Percentiles rank a stretch among this genome's conserved stretches.
Conservation (phyloP, 2,329 filamentous ascomycete species). For the Monosporascus ibericus region DNA sequence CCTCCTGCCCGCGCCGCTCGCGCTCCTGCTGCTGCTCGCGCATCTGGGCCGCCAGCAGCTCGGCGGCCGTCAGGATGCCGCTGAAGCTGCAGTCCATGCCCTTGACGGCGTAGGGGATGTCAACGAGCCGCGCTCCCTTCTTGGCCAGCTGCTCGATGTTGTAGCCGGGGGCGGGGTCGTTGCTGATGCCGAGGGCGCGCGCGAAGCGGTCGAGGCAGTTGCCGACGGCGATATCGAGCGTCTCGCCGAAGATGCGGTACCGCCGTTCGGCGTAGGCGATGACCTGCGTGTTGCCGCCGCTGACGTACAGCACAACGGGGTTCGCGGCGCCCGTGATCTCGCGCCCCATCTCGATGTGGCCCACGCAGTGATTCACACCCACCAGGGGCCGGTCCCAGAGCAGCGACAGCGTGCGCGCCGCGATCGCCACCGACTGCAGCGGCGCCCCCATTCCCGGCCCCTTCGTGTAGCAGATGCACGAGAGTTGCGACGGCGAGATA, state of each 20-base stretch:
- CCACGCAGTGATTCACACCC: conserved; percentile 96
- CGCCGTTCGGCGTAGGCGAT: conserved; percentile 92
- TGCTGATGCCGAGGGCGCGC: conserved; percentile 81
- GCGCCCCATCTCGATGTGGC: conserved; percentile 97
- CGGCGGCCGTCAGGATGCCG: conserved; percentile 79
- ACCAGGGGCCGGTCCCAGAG: conserved; percentile 87
- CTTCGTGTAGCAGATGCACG: conserved; percentile 93
- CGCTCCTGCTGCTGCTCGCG: conserved; percentile 27
- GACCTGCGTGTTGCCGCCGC: conserved; percentile 93
- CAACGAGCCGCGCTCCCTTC: conserved; percentile 62
- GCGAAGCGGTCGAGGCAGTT: conserved; percentile 97
- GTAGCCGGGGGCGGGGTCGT: conserved; percentile 94
- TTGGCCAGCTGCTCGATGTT: conserved; percentile 93
- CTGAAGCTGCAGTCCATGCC: conserved; percentile 98
- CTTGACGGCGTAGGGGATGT: conserved; percentile 93
- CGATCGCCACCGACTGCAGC: conserved; percentile 78
- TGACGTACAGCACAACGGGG: conserved; percentile 93
- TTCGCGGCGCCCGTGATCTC: conserved; percentile 85
- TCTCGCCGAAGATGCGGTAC: conserved; percentile 97
- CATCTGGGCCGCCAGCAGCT: conserved; percentile 70
- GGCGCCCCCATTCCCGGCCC: conserved; percentile 97
- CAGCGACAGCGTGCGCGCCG: conserved; percentile 71
- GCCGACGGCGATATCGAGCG: conserved; percentile 93
- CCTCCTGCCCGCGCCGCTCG: conserved; percentile 15
- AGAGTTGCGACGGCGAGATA: conserved; percentile 58